Percentiles rank a stretch among this genome's conserved stretches.
These are phyloP conservation scores for Solanum okadae DNA, from an alignment of 257 asterid genomes.

Conservation along the genomic window DNA sequence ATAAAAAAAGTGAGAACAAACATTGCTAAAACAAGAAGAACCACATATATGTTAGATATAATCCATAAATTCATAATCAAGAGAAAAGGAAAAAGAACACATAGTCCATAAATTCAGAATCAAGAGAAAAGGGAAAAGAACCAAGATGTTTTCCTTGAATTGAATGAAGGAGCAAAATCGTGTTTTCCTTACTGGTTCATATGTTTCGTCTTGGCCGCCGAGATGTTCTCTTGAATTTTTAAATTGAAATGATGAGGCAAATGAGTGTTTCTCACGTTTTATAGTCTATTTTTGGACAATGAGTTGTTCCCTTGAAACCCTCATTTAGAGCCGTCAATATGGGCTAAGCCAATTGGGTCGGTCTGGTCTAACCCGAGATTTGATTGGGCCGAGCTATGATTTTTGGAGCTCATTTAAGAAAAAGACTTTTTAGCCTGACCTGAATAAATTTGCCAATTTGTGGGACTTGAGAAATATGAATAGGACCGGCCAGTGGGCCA, in stretches of 20 bases:
- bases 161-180: background rate
- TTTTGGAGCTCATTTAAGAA: too few relatives aligned
- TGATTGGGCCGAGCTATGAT: too few relatives aligned
- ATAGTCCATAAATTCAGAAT: background rate
- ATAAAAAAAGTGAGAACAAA: background rate
- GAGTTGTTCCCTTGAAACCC: background rate
- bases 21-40: background rate
- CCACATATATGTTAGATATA: background rate
- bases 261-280: background rate
- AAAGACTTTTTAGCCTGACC: too few relatives aligned
- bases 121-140: background rate
- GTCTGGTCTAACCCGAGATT: too few relatives aligned
- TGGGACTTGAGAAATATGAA: too few relatives aligned
- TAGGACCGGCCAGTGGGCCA: too few relatives aligned
- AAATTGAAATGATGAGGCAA: background rate
- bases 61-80: too few relatives aligned
- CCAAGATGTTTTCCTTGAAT: background rate
- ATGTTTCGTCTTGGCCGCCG: background rate
- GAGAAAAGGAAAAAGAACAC: too few relatives aligned
- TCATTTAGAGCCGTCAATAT: background rate
- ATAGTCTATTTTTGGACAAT: background rate
- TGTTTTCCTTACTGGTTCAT: background rate
- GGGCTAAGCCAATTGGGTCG: too few relatives aligned
- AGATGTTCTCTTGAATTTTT: background rate
- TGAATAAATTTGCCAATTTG: too few relatives aligned